phyloP scores from a whole-genome alignment of 768 basidiomycete genomes.

The Kwoniella sp. region DNA sequence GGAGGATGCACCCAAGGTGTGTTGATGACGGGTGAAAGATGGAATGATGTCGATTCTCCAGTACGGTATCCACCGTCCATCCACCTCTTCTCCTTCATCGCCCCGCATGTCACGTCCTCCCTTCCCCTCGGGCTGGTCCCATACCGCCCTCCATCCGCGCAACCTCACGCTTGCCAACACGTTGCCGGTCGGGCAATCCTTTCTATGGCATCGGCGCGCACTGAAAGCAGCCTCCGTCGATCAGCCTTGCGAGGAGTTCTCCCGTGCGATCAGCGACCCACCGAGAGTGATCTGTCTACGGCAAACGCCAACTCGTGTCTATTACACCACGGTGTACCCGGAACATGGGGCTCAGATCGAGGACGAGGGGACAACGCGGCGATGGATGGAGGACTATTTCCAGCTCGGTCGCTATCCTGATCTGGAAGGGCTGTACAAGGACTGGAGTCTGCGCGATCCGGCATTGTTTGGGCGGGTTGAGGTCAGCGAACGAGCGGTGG shows the following conservation, averaged over 20 bases:
- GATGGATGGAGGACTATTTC: slow-evolving; percentile 74
- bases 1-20: too few species aligned
- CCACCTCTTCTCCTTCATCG: slow-evolving; percentile 1
- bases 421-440: slow-evolving; percentile 63
- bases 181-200: slow-evolving; percentile 48
- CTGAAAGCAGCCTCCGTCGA: slow-evolving; percentile 3
- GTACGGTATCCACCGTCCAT: too few species aligned
- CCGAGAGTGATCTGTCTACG: slow-evolving; percentile 47
- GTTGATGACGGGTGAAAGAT: background rate
- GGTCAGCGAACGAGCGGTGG: slow-evolving; percentile 61
- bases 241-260: slow-evolving; percentile 42
- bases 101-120: slow-evolving; percentile 20
- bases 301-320: slow-evolving; percentile 34
- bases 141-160: slow-evolving; percentile 20
- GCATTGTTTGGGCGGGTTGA: slow-evolving; percentile 62
- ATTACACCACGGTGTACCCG: slow-evolving; percentile 39
- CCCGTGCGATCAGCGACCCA: slow-evolving; percentile 40
- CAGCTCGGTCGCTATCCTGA: slow-evolving; percentile 66
- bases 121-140: slow-evolving; percentile 41
- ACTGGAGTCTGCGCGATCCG: slow-evolving; percentile 70
- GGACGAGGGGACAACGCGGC: slow-evolving; percentile 9
- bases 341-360: background rate
- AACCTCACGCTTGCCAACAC: slow-evolving; percentile 46
- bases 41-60: too few species aligned
- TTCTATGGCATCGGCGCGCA: slow-evolving; percentile 43